A percentile compares a stretch with the other conserved stretches of the same genome.
Evolutionary conservation across 768 basidiomycete species (phyloP).

Genomic region (Fomitopsis serialis): DNA sequence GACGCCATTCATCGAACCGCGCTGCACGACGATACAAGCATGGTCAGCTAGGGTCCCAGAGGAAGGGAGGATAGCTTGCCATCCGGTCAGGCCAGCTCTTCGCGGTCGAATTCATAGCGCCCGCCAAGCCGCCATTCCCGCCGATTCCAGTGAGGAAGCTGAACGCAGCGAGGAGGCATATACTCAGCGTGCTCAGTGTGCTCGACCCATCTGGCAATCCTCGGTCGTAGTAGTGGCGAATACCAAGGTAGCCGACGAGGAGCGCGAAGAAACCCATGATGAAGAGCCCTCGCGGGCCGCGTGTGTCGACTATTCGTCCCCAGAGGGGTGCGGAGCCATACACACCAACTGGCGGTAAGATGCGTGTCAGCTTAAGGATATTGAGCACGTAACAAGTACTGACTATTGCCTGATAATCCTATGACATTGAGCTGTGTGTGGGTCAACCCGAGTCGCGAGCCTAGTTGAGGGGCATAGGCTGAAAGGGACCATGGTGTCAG

Average conservation of each 20-base stretch:
- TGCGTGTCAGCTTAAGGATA: too few species aligned
- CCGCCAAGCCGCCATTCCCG: slow-evolving; percentile 63
- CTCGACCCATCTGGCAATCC: slow-evolving; percentile 27
- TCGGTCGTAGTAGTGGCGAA: slow-evolving; percentile 59
- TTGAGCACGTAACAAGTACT: too few species aligned
- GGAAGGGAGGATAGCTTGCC: slow-evolving; percentile 38
- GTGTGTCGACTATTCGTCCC: slow-evolving; percentile 72
- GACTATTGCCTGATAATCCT: slow-evolving; percentile 75
- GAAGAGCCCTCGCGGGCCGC: slow-evolving; percentile 68
- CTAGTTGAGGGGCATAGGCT: slow-evolving; percentile 89
- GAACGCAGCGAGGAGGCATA: slow-evolving; percentile 52
- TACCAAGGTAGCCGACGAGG: slow-evolving; percentile 70
- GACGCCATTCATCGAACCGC: slow-evolving; percentile 70
- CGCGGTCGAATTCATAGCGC: slow-evolving; percentile 77
- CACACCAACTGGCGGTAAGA: slow-evolving; percentile 53
- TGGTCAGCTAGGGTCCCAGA: neutral
- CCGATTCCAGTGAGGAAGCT: slow-evolving; percentile 75
- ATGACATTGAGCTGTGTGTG: slow-evolving; percentile 83
- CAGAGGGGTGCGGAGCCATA: slow-evolving; percentile 72
- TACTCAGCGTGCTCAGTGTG: slow-evolving; percentile 34
- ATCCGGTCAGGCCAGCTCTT: slow-evolving; percentile 72
- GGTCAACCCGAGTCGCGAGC: slow-evolving; percentile 63
- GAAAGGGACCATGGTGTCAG: neutral
- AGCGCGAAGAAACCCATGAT: slow-evolving; percentile 52
- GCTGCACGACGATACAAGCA: slow-evolving; percentile 30